A percentile compares a stretch with the other conserved stretches of the same genome.
These are phyloP conservation scores for Kazachstania sp. DNA, from an alignment of 1,139 yeast species.

Conservation along the genomic window DNA sequence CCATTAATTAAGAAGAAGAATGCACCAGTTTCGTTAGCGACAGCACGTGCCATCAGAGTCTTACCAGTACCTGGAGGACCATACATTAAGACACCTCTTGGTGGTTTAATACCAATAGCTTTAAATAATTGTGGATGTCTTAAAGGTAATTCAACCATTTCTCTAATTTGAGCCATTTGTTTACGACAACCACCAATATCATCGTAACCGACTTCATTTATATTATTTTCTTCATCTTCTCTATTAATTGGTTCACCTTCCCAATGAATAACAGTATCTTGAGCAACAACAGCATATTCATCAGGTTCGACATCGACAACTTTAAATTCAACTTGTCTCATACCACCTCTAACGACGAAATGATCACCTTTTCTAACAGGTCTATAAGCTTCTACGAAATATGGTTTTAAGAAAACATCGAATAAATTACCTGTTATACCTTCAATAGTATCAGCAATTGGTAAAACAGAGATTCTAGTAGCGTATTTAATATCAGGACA, in stretches of 20 bases:
- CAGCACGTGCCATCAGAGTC: conserved; percentile 92
- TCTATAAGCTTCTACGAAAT: conserved; percentile 97
- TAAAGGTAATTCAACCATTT: conserved; percentile 92
- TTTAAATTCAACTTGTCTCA: conserved; percentile 98
- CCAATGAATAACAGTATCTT: conserved; percentile 95
- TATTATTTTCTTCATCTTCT: conserved; percentile 89
- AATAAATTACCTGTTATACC: conserved; percentile 97
- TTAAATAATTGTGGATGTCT: conserved; percentile 97
- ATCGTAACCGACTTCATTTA: conserved; percentile 96
- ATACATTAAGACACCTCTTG: conserved; percentile 53
- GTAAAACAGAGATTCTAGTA: conserved; percentile 84
- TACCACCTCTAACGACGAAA: conserved; percentile 94
- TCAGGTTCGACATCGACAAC: conserved; percentile 98
- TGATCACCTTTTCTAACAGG: conserved; percentile 98
- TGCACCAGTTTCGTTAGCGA: conserved; percentile 98
- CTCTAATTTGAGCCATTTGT: conserved; percentile 76
- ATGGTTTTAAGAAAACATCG: conserved; percentile 94
- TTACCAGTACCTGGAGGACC: conserved; percentile 33
- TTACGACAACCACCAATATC: conserved; percentile 97
- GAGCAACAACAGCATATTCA: conserved; percentile 96
- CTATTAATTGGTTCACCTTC: conserved; percentile 99
- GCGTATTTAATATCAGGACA: conserved; percentile 98
- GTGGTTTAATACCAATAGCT: conserved; percentile 96
- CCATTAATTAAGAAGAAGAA: conserved; percentile 96
- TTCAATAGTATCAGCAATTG: conserved; percentile 96